Base-by-base conservation (phyloP, 805 yeast genomes). In the Blastobotrys chiropterorum region DNA sequence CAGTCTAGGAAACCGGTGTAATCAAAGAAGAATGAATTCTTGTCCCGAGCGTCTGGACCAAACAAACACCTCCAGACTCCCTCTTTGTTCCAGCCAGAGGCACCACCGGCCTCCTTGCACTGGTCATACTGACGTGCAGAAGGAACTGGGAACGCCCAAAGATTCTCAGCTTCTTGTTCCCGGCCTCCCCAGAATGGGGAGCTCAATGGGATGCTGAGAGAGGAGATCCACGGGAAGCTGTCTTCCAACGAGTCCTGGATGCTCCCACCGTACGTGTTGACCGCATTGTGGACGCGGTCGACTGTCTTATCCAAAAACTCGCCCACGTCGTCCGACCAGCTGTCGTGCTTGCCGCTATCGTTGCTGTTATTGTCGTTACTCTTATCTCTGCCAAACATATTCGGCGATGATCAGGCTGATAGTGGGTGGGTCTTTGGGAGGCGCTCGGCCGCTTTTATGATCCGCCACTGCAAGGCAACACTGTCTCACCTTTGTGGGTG, bases 31-130 rank as follows among this genome's bases (percentile, higher is more conserved):
- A 77, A 86, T 5, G 74, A 52, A 1, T 60, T 48, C 48, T 55
- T 30, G 49, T 67, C 63, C 53, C 57, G 51, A 34, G 49, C 53
- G 39, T 55, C 51, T 15, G 75, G 74, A 11, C 96, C 96, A 67
- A 90, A 85, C 45, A 92, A 70, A 69, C 98, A 92, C 63, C 90
- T 79, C 97, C 97, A 92, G 66, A 82, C 78, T 0, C 97, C 98
- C 19, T 77, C 74, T 38, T 79, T 69, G 63, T 89, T 95, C 97
- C 97, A 92, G 11, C 81, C 82, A 0, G 88, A 79, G 4, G 77
- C 69, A 2, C 99, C 98, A 6, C 80, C 70, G 38, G 76, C 69
- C 17, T 77, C 78, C 55, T 77, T 59, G 67, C 98, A 92, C 45
- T 78, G 73, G 49, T 77, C 73, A 65, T 82, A 87, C 55, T 79